Percentiles rank a stretch among this genome's conserved stretches.
Conservation (phyloP, 169 alveolate species). For the Cytauxzoon felis region DNA sequence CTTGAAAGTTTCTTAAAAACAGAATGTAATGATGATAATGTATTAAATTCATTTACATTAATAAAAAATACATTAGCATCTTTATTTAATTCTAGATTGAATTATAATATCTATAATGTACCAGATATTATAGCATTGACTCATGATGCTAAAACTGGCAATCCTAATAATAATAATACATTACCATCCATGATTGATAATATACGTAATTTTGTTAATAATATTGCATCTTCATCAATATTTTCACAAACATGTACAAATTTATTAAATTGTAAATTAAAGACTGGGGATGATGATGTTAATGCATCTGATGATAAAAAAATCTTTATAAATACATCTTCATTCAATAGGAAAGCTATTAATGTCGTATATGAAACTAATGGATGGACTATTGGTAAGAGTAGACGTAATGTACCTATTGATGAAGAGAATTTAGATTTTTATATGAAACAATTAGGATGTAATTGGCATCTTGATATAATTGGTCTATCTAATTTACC, state of each 20-base stretch:
- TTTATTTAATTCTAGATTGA: not conserved
- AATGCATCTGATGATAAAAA: not conserved
- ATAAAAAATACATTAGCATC: not conserved
- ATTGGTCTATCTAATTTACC: constrained; percentile 46
- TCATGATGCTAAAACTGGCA: not conserved
- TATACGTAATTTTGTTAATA: not conserved
- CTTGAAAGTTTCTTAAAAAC: constrained; percentile 1
- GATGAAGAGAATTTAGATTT: constrained; percentile 14
- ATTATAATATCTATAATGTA: not conserved
- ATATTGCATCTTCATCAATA: not conserved
- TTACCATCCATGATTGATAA: too few species aligned
- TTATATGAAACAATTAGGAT: constrained; percentile 35
- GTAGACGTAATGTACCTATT: constrained; percentile 3
- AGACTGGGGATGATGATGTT: not conserved
- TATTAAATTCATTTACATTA: not conserved
- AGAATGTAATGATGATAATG: not conserved
- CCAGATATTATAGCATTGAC: not conserved
- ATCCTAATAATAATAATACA: not conserved
- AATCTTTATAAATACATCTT: too few species aligned
- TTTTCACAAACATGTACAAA: not conserved
- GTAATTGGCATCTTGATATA: constrained; percentile 49
- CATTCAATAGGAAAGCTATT: not conserved
- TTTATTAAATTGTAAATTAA: too few species aligned
- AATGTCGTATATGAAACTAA: not conserved
- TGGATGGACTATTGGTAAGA: constrained; percentile 44